These are phyloP conservation scores for Syncephalastrum racemosum DNA, from an alignment of 371 early-diverging fungal species.

Conservation along the genomic window DNA sequence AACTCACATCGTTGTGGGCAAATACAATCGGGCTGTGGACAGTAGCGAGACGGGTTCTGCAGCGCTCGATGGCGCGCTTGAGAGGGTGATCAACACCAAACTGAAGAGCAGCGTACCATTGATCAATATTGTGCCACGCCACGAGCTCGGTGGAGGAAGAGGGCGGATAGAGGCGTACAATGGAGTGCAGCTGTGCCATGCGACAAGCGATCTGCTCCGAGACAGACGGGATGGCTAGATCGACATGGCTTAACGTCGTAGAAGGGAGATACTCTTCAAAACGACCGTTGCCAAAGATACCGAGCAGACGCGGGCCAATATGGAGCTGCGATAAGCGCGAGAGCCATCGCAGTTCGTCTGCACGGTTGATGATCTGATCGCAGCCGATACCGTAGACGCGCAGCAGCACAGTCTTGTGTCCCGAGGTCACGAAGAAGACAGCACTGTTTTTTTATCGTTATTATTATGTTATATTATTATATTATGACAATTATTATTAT, in stretches of 20 bases:
- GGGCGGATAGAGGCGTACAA: constrained; percentile 68
- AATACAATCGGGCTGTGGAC: constrained; percentile 69
- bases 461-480: neutral
- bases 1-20: constrained; percentile 81
- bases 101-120: constrained; percentile 50
- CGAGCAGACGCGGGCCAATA: constrained; percentile 80
- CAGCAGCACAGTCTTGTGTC: constrained; percentile 54
- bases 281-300: constrained; percentile 86
- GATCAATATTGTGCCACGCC: constrained; percentile 67
- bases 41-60: constrained; percentile 32
- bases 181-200: constrained; percentile 71
- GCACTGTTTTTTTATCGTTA: constrained; percentile 43
- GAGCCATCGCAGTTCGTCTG: constrained; percentile 81
- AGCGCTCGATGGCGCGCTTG: constrained; percentile 47
- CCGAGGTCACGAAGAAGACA: constrained; percentile 69
- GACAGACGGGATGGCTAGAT: constrained; percentile 63
- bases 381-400: constrained; percentile 81
- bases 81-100: constrained; percentile 44
- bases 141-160: constrained; percentile 17
- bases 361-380: constrained; percentile 73
- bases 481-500: too few relatives aligned
- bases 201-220: constrained; percentile 77
- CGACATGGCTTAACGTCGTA: constrained; percentile 65
- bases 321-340: constrained; percentile 65
- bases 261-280: constrained; percentile 86